phyloP scores from a whole-genome alignment of 2,329 filamentous ascomycete genomes.

The Byssochlamys sp. region DNA sequence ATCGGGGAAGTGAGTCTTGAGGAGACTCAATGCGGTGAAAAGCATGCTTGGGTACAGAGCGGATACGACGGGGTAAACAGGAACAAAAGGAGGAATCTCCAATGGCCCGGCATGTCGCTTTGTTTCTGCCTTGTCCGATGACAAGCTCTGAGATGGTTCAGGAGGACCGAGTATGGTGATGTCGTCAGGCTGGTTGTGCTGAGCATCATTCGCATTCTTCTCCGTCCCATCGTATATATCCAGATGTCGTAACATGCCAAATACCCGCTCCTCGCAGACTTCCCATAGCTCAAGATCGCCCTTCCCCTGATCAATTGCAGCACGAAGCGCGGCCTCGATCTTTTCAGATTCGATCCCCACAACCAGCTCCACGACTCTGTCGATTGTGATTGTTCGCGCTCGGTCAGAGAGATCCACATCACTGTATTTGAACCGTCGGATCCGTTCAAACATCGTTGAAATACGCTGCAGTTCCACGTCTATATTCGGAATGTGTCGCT shows the following conservation, averaged over 20 bases:
- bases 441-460: not conserved
- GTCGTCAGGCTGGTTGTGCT: not conserved
- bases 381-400: conserved; percentile 9
- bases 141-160: not conserved
- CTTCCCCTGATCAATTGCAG: conserved; percentile 16
- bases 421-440: conserved; percentile 6
- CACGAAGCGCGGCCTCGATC: conserved; percentile 22
- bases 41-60: conserved; percentile 34
- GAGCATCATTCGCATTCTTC: not conserved
- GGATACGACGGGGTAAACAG: conserved; percentile 22
- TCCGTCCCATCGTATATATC: conserved; percentile 6
- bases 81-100: conserved; percentile 23
- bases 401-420: conserved; percentile 11
- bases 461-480: conserved; percentile 1
- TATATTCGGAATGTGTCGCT: not conserved
- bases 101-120: conserved; percentile 8
- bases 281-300: conserved; percentile 30
- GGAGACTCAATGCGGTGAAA: conserved; percentile 31
- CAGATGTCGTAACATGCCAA: conserved; percentile 25
- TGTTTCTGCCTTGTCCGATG: not conserved
- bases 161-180: not conserved
- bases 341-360: conserved; percentile 20
- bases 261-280: conserved; percentile 31
- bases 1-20: conserved; percentile 31
- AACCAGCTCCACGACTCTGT: conserved; percentile 16